Percentiles rank a stretch among this genome's conserved stretches.
Conservation (phyloP, 208 protist species). For the Trypanosoma vivax region DNA sequence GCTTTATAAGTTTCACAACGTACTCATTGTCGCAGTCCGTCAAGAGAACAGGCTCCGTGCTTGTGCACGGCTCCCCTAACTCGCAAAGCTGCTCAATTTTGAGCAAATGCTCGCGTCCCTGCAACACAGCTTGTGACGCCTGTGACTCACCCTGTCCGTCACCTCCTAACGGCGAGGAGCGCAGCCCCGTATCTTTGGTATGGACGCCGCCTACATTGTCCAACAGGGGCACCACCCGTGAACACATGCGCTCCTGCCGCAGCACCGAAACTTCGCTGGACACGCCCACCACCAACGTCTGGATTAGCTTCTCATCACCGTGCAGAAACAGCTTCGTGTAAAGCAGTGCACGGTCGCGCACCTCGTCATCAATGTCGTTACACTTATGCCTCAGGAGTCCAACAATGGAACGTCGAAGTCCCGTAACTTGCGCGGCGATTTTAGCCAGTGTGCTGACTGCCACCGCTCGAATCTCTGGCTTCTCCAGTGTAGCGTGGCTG, state of each 20-base stretch:
- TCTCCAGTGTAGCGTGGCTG: conserved; percentile 95
- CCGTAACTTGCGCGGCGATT: conserved; percentile 88
- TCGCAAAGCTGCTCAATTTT: conserved; percentile 59
- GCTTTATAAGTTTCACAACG: conserved; percentile 94
- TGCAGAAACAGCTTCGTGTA: conserved; percentile 86
- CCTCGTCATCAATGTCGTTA: conserved; percentile 97
- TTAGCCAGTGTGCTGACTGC: conserved; percentile 96
- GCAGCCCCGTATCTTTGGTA: too few species aligned
- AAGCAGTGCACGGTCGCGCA: conserved; percentile 95
- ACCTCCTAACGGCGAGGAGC: not conserved
- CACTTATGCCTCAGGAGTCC: conserved; percentile 88
- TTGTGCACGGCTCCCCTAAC: conserved; percentile 58
- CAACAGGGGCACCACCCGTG: too few species aligned
- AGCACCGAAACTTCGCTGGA: conserved; percentile 40
- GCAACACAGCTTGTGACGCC: conserved; percentile 32
- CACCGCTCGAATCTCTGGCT: conserved; percentile 89
- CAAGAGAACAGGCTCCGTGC: conserved; percentile 70
- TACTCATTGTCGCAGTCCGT: conserved; percentile 97
- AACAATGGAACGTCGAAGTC: conserved; percentile 84
- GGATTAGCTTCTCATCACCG: conserved; percentile 62
- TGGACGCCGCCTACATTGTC: too few species aligned
- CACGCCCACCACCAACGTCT: conserved; percentile 62
- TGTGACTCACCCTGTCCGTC: not conserved
- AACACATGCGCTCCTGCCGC: conserved; percentile 19
- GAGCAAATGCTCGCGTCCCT: conserved; percentile 60